Base-by-base conservation (phyloP, 352 stramenopile genomes). In the Globisporangium lucens region DNA sequence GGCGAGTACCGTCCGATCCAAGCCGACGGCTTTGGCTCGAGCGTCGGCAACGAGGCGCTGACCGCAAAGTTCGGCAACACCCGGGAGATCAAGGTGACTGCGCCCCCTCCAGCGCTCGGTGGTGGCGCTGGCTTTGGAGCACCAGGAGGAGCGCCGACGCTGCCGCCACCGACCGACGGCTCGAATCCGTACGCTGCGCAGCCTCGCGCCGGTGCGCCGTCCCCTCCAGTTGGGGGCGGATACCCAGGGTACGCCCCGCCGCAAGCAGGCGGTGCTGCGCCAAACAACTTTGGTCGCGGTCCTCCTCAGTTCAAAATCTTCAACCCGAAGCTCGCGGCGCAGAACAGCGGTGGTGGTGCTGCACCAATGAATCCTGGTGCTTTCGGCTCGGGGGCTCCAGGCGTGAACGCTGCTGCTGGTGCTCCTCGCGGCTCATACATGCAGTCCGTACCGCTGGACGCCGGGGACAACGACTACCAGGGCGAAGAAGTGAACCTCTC, bases 11-110 rank as follows among this genome's bases (percentile, higher is more conserved):
- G 89, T 36, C 85, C 87, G 24, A 95, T 97, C 41, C 83, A 96
- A 65, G 86, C 89, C 1, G 90, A 97, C 65, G 90, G 90, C 30
- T 97, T 97, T 64, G 90, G 90, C 47, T 89, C 86, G 13, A 97
- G 87, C 61, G 90, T 97, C 6, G 90, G 90, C 58, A 97, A 97
- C 62, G 82, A 93, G 30, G 78, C 89, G 52, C 82, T 97, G 20
- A 93, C 89, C 47, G 89, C 88, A 62, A 97, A 96, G 73, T 97
- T 93, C 66, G 90, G 90, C 62, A 97, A 97, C 75, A 94, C 69
- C 56, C 79, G 78, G 24, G 85, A 91, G 53, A 79, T 95, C 47
- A 93, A 94, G 66, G 79, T 89, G 1, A 93, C 83, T 17, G 85
- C 84, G 6, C 84, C 88, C 4, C 88, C 88, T n/a, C 88, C 88